phyloP scores from a whole-genome alignment of 768 basidiomycete species.

The Boletus huronensis region DNA sequence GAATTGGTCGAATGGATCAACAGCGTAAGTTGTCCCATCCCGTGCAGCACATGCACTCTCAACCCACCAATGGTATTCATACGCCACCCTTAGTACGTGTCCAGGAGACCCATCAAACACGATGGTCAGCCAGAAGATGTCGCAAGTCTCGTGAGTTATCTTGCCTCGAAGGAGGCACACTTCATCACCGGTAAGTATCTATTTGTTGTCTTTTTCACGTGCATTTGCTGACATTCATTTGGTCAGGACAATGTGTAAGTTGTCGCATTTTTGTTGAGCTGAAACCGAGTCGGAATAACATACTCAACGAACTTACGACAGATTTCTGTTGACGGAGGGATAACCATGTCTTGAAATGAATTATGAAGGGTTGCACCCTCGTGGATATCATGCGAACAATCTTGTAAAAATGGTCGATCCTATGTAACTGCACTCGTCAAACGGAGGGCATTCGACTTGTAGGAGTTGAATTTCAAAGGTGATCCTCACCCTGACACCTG shows the following conservation, averaged over 20 bases:
- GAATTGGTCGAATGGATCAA: neutral
- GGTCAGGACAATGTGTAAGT: conserved; percentile 25
- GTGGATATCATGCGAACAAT: neutral
- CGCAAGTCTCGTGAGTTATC: conserved; percentile 35
- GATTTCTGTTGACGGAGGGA: conserved; percentile 21
- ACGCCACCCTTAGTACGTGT: neutral
- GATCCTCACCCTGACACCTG: too few relatives aligned
- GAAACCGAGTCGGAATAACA: neutral
- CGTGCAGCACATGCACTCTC: neutral
- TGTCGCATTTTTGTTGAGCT: neutral
- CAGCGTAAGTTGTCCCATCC: conserved; percentile 1
- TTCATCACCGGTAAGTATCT: conserved; percentile 33
- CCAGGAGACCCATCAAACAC: conserved; percentile 6
- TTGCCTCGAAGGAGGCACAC: conserved; percentile 36
- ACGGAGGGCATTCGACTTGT: neutral
- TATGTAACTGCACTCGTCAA: neutral
- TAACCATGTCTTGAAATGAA: conserved; percentile 3
- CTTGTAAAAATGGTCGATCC: neutral
- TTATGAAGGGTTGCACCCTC: neutral
- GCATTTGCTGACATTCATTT: neutral
- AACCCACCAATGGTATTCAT: neutral
- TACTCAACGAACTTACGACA: conserved; percentile 1
- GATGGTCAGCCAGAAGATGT: conserved; percentile 32
- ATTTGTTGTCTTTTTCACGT: neutral
- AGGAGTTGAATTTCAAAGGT: neutral